phyloP scores from a whole-genome alignment of 495 filamentous ascomycete genomes.

The Neurospora sp. region DNA sequence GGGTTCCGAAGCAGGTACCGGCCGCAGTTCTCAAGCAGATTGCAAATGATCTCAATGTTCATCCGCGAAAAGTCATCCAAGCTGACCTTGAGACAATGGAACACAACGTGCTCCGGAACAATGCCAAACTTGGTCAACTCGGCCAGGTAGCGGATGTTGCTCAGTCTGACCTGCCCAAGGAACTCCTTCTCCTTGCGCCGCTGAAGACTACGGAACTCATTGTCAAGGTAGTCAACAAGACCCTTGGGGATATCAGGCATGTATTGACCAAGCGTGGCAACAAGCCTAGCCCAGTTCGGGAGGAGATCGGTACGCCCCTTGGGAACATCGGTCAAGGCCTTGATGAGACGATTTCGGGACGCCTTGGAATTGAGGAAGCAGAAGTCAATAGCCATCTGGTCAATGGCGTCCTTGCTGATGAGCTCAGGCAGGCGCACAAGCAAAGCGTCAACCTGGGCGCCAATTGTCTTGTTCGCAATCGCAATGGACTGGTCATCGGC shows the following conservation, averaged over 20 bases:
- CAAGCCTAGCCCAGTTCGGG: slow-evolving; percentile 80
- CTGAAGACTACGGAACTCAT: slow-evolving; percentile 94
- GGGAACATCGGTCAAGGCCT: slow-evolving; percentile 86
- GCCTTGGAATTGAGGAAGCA: slow-evolving; percentile 98
- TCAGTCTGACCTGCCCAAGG: slow-evolving; percentile 82
- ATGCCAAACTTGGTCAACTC: slow-evolving; percentile 98
- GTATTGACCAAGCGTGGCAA: slow-evolving; percentile 89
- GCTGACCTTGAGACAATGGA: slow-evolving; percentile 96
- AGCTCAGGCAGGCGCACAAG: slow-evolving; percentile 80
- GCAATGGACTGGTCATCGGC: slow-evolving; percentile 80
- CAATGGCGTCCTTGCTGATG: slow-evolving; percentile 81
- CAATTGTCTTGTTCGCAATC: slow-evolving; percentile 95
- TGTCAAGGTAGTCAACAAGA: slow-evolving; percentile 88
- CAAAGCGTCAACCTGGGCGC: slow-evolving; percentile 89
- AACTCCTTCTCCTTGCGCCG: slow-evolving; percentile 98
- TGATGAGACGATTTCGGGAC: slow-evolving; percentile 85
- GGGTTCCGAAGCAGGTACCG: slow-evolving; percentile 89
- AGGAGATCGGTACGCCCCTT: slow-evolving; percentile 90
- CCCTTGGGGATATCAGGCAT: slow-evolving; percentile 87
- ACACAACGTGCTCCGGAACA: slow-evolving; percentile 96
- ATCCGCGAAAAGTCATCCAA: slow-evolving; percentile 95
- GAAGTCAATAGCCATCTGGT: slow-evolving; percentile 88
- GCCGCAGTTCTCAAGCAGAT: slow-evolving; percentile 94
- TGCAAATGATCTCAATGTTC: slow-evolving; percentile 98
- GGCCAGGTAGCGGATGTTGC: slow-evolving; percentile 93